phyloP scores from a whole-genome alignment of 2,329 filamentous ascomycete genomes.

The Fusarium goolgardi region DNA sequence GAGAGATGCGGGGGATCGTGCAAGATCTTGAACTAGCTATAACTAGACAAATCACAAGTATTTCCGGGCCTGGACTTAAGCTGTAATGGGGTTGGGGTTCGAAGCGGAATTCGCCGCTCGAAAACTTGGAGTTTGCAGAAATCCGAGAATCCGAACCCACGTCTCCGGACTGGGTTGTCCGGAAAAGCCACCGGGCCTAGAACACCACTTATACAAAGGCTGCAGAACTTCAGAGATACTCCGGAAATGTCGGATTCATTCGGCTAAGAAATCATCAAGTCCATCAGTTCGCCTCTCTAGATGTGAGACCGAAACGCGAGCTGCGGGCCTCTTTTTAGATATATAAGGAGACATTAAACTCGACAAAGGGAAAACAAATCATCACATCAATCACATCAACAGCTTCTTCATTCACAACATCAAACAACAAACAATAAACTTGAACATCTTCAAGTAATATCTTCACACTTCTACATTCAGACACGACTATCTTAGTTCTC shows the following conservation, averaged over 20 bases:
- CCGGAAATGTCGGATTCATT: slow-evolving; percentile 20
- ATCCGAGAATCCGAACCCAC: not conserved
- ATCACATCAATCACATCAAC: slow-evolving; percentile 6
- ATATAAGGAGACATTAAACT: slow-evolving; percentile 24
- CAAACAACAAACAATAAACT: not conserved
- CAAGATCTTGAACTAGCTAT: not conserved
- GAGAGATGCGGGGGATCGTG: slow-evolving; percentile 31
- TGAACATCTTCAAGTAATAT: not conserved
- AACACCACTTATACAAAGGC: accelerated
- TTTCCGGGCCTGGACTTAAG: slow-evolving; percentile 1
- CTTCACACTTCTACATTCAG: not conserved
- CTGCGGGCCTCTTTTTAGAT: not conserved
- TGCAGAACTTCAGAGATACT: accelerated
- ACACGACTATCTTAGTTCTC: not conserved
- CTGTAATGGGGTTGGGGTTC: not conserved
- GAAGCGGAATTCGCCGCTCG: not conserved
- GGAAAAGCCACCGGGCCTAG: not conserved
- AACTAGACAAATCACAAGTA: not conserved
- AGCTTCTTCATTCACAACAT: not conserved
- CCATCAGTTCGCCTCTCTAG: slow-evolving; percentile 3
- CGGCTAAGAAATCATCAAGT: not conserved
- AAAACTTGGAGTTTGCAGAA: no score
- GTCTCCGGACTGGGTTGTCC: not conserved
- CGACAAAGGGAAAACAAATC: slow-evolving; percentile 1
- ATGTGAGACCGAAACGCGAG: slow-evolving; percentile 18